A percentile compares a stretch with the other conserved stretches of the same genome.
Conservation (phyloP, 768 basidiomycete genomes). For the Hygrocybe coccinea region DNA sequence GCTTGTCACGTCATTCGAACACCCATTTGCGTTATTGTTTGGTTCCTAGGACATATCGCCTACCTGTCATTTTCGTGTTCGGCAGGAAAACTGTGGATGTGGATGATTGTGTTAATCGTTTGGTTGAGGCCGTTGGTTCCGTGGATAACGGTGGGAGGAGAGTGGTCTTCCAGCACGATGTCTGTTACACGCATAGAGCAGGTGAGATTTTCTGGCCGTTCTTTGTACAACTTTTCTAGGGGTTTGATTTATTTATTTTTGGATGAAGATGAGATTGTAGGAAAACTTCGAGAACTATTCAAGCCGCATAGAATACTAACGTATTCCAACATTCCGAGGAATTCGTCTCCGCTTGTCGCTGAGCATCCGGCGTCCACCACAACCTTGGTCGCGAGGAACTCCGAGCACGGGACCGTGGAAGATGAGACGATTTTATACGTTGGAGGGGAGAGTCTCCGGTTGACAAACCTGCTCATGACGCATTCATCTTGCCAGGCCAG, state of each 20-base stretch:
- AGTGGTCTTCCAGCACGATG: constrained; percentile 3
- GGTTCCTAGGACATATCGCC: constrained; percentile 63
- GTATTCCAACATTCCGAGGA: not conserved
- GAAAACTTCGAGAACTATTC: not conserved
- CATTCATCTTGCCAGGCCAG: constrained; percentile 61
- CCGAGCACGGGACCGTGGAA: not conserved
- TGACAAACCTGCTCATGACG: constrained; percentile 85
- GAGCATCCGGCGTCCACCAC: not conserved
- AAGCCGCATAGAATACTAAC: not conserved
- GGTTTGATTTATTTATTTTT: too few species aligned
- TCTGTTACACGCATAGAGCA: constrained; percentile 1
- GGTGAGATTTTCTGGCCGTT: not conserved
- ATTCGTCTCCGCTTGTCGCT: not conserved
- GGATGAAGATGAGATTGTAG: not conserved
- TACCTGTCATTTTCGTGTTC: constrained; percentile 90
- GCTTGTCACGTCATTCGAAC: not conserved
- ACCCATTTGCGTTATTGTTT: not conserved
- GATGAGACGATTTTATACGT: constrained; percentile 46
- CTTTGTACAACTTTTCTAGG: not conserved
- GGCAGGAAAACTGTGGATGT: constrained; percentile 66
- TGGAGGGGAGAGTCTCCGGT: constrained; percentile 71
- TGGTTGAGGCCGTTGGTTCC: constrained; percentile 34
- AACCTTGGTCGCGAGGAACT: not conserved
- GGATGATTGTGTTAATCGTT: constrained; percentile 41
- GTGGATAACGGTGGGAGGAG: not conserved